These are phyloP conservation scores for Knoxia roxburghii DNA, from an alignment of 257 asterid species.

Conservation along the genomic window DNA sequence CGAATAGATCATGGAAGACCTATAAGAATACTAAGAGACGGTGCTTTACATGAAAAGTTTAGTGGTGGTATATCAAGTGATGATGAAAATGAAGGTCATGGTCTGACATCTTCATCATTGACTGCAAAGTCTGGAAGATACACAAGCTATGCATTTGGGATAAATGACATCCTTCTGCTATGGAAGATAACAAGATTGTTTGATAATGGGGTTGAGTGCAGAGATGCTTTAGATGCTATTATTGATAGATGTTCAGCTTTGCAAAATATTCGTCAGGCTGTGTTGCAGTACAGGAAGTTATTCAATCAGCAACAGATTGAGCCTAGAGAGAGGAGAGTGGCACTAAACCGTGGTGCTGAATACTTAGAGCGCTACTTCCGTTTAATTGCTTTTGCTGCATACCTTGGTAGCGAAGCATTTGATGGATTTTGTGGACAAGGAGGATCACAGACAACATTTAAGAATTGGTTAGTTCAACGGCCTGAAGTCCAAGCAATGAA, in stretches of 20 bases:
- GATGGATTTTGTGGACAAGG: conserved; percentile 94
- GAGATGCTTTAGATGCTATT: conserved; percentile 87
- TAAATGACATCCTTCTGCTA: conserved; percentile 81
- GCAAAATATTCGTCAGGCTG: conserved; percentile 98
- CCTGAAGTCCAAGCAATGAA: conserved; percentile 98
- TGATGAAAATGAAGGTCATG: conserved; percentile 49
- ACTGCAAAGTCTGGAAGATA: conserved; percentile 40
- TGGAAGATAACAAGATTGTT: conserved; percentile 93
- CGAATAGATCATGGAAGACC: conserved; percentile 90
- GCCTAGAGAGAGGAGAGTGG: conserved; percentile 96
- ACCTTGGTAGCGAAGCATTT: conserved; percentile 93
- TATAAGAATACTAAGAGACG: conserved; percentile 54
- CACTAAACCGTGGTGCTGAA: conserved; percentile 97
- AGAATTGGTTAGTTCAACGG: conserved; percentile 84
- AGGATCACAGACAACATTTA: conserved; percentile 67
- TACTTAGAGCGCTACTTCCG: conserved; percentile 96
- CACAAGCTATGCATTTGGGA: conserved; percentile 68
- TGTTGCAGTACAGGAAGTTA: conserved; percentile 78
- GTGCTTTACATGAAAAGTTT: conserved; percentile 39
- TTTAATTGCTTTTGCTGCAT: conserved; percentile 96
- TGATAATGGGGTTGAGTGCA: conserved; percentile 96
- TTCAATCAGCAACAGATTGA: conserved; percentile 90
- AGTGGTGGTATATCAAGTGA: conserved; percentile 34
- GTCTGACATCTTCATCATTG: conserved; percentile 33
- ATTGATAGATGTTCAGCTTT: conserved; percentile 91